phyloP scores from a whole-genome alignment of 2,329 filamentous ascomycete species.

The Penicillium sp. region DNA sequence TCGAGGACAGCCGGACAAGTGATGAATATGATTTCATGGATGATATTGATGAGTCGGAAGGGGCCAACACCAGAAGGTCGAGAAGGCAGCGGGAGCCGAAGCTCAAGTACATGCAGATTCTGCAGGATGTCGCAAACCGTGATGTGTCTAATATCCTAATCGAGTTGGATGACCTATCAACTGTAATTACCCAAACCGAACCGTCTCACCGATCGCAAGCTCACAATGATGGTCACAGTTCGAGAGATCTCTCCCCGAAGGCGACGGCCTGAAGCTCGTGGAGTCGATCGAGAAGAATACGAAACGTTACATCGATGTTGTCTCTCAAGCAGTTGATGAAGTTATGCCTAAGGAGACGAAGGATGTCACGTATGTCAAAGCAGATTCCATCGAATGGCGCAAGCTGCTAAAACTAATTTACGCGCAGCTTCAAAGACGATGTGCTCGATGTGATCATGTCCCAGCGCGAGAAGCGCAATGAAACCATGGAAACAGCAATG shows the following conservation, averaged over 20 bases:
- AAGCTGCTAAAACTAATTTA: slow-evolving; percentile 19
- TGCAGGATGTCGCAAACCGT: slow-evolving; percentile 84
- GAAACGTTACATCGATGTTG: slow-evolving; percentile 88
- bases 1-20: slow-evolving; percentile 80
- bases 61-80: slow-evolving; percentile 45
- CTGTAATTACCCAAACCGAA: slow-evolving; percentile 50
- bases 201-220: neutral
- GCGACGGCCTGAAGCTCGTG: slow-evolving; percentile 64
- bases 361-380: slow-evolving; percentile 64
- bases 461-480: slow-evolving; percentile 81
- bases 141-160: slow-evolving; percentile 72
- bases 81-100: slow-evolving; percentile 57
- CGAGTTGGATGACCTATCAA: slow-evolving; percentile 80
- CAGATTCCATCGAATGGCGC: neutral
- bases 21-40: slow-evolving; percentile 95
- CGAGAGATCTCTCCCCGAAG: slow-evolving; percentile 66
- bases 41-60: slow-evolving; percentile 61
- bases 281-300: slow-evolving; percentile 86
- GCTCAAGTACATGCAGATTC: slow-evolving; percentile 80
- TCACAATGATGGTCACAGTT: slow-evolving; percentile 52
- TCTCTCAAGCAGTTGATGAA: slow-evolving; percentile 83
- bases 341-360: slow-evolving; percentile 73
- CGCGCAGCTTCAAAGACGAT: slow-evolving; percentile 85
- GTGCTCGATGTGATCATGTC: slow-evolving; percentile 96
- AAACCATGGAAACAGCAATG: slow-evolving; percentile 64